phyloP scores from a whole-genome alignment of 163 green algal genomes.

The Prototheca wickerhamii region DNA sequence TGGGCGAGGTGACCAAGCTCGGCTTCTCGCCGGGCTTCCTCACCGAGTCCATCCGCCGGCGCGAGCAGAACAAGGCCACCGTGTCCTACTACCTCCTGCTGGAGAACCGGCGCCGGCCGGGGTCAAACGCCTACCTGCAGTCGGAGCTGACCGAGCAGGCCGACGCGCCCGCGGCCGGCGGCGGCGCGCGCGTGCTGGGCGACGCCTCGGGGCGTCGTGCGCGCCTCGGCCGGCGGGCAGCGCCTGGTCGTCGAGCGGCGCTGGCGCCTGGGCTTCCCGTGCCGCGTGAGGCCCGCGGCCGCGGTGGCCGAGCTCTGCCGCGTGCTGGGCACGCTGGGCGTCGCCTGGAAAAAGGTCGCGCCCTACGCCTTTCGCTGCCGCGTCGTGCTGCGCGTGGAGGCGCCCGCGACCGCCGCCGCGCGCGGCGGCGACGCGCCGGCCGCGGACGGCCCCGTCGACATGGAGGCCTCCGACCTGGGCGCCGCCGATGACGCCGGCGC shows the following conservation, averaged over 20 bases:
- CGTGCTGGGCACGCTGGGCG: constrained; percentile 46
- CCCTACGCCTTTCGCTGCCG: constrained; percentile 90
- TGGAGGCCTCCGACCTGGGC: background rate
- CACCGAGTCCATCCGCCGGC: constrained; percentile 51
- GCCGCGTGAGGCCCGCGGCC: constrained; percentile 58
- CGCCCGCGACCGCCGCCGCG: too few species aligned
- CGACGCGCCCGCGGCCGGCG: constrained; percentile 3
- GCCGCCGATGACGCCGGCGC: background rate
- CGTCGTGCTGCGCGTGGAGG: constrained; percentile 26
- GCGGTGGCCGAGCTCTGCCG: constrained; percentile 67
- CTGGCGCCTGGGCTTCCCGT: constrained; percentile 75
- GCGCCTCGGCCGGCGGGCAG: constrained; percentile 29
- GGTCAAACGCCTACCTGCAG: constrained; percentile 61
- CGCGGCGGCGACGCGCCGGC: too few species aligned
- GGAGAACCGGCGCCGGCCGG: constrained; percentile 72
- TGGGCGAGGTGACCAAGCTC: constrained; percentile 67
- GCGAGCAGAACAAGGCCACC: constrained; percentile 84
- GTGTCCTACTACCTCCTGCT: constrained; percentile 95
- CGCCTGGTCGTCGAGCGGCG: constrained; percentile 74
- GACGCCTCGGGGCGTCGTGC: too few species aligned
- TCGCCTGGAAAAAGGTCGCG: constrained; percentile 84
- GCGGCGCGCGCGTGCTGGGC: background rate
- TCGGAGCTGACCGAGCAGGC: constrained; percentile 55
- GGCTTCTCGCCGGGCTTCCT: constrained; percentile 73
- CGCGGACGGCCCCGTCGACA: background rate